Percentiles rank a stretch among this genome's conserved stretches.
Evolutionary conservation across 2,329 filamentous ascomycete genomes (phyloP).

Genomic region (Aaosphaeria arxii): DNA sequence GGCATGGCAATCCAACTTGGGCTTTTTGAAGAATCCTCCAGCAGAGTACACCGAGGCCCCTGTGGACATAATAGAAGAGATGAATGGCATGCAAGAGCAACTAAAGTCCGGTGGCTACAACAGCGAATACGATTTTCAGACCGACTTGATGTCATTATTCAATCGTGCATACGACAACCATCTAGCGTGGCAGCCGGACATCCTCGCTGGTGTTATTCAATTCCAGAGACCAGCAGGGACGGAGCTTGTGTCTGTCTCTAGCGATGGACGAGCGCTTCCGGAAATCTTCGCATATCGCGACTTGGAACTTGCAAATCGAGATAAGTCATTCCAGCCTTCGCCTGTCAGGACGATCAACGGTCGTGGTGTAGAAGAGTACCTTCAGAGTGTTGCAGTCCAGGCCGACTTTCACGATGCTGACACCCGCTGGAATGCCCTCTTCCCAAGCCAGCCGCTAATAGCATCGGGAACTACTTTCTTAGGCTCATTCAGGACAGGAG

Average conservation of each 20-base stretch:
- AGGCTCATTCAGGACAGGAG: slow-evolving; percentile 26
- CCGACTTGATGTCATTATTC: slow-evolving; percentile 33
- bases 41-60: slow-evolving; percentile 34
- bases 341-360: slow-evolving; percentile 39
- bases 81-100: slow-evolving; percentile 32
- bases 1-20: slow-evolving; percentile 40
- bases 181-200: slow-evolving; percentile 36
- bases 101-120: slow-evolving; percentile 27
- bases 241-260: slow-evolving; percentile 34
- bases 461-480: slow-evolving; percentile 24
- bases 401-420: slow-evolving; percentile 39
- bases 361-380: slow-evolving; percentile 26
- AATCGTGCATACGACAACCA: slow-evolving; percentile 41
- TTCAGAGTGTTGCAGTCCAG: slow-evolving; percentile 29
- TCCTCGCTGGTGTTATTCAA: slow-evolving; percentile 35
- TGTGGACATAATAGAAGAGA: slow-evolving; percentile 37
- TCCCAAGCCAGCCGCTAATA: slow-evolving; percentile 32
- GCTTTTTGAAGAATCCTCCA: slow-evolving; percentile 38
- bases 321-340: slow-evolving; percentile 31
- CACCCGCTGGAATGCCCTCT: slow-evolving; percentile 40
- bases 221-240: slow-evolving; percentile 30
- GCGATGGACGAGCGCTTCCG: slow-evolving; percentile 33
- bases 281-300: slow-evolving; percentile 36
- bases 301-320: slow-evolving; percentile 19
- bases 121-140: slow-evolving; percentile 42